phyloP scores from a whole-genome alignment of 2,329 filamentous ascomycete species.

The Whalleya microplaca region DNA sequence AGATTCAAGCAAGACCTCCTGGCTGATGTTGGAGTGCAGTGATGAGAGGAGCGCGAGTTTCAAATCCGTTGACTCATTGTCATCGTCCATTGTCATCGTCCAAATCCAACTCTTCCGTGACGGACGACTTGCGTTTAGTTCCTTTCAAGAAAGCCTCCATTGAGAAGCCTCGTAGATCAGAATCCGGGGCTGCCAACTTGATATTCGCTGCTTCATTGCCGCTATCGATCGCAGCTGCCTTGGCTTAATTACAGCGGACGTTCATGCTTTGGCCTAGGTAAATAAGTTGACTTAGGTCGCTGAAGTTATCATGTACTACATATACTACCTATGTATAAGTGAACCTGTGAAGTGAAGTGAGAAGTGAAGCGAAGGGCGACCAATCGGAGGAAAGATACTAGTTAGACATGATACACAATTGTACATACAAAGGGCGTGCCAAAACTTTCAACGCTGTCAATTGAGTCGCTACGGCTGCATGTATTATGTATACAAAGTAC shows the following conservation, averaged over 20 bases:
- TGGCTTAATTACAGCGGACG: background rate
- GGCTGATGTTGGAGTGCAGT: conserved; percentile 66
- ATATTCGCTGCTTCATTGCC: conserved; percentile 2
- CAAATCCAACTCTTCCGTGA: conserved; percentile 12
- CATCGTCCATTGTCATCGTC: conserved; percentile 39
- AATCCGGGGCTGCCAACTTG: conserved; percentile 2
- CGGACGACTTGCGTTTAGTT: conserved; percentile 53
- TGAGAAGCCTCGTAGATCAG: conserved; percentile 12
- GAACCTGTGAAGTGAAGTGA: background rate
- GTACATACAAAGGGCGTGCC: background rate
- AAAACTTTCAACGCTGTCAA: background rate
- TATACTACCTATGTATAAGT: no score
- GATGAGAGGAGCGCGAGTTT: conserved; percentile 86
- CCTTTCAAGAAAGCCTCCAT: conserved; percentile 64
- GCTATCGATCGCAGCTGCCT: background rate
- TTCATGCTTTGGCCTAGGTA: background rate
- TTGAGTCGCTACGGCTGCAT: background rate
- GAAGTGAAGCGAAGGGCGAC: no score
- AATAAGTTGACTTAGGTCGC: background rate
- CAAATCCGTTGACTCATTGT: conserved; percentile 83
- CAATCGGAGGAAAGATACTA: conserved; percentile 1
- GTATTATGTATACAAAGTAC: no score
- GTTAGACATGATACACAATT: no score
- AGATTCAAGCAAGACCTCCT: conserved; percentile 74
- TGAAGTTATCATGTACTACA: no score